Evolutionary conservation across 2,329 filamentous ascomycete species (phyloP).

Genomic region (Pyrenochaeta sp.): DNA sequence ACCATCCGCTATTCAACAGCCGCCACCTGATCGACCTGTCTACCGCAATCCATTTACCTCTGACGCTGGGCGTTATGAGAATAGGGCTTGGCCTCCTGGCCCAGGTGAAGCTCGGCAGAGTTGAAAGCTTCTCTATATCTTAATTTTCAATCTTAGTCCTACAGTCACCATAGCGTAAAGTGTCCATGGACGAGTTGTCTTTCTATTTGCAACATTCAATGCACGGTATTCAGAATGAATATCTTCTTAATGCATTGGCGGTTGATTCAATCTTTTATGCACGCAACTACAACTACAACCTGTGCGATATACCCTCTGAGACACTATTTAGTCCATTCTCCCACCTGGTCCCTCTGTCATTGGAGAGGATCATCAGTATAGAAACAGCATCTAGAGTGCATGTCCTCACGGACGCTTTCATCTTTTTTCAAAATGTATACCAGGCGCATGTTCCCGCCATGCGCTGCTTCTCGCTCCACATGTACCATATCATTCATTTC

Average conservation of each 20-base stretch:
- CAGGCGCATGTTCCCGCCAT: background rate
- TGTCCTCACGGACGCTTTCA: conserved; percentile 22
- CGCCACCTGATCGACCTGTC: conserved; percentile 12
- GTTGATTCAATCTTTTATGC: conserved; percentile 9
- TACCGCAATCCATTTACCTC: conserved; percentile 26
- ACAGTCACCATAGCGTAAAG: background rate
- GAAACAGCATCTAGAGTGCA: conserved; percentile 21
- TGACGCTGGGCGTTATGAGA: conserved; percentile 33
- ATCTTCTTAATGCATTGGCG: conserved; percentile 4
- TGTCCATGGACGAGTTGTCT: background rate
- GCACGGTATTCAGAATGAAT: background rate
- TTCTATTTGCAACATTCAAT: background rate
- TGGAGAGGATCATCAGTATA: background rate
- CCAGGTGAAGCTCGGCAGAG: conserved; percentile 16
- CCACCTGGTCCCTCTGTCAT: background rate
- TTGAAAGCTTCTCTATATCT: background rate
- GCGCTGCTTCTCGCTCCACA: background rate
- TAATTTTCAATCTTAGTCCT: background rate
- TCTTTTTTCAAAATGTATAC: background rate
- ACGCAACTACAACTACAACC: conserved; percentile 10
- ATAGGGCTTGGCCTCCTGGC: conserved; percentile 30
- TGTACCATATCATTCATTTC: background rate
- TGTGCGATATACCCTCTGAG: conserved; percentile 23
- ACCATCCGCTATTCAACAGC: conserved; percentile 10
- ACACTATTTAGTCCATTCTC: background rate